Base-by-base conservation (phyloP, 208 protist species). In the Acanthamoeba quina region DNA sequence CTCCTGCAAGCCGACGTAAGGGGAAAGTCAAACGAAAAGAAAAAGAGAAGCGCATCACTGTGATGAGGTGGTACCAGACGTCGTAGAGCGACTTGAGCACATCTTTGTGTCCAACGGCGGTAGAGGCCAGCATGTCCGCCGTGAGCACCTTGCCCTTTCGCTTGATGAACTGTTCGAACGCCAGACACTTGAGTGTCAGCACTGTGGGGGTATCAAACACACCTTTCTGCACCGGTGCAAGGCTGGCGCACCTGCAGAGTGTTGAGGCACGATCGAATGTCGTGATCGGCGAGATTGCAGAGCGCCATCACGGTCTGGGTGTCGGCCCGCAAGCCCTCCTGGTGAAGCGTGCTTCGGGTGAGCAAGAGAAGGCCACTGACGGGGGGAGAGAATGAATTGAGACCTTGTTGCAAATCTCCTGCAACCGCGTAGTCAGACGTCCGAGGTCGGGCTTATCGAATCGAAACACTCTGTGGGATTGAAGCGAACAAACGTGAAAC, bases 251-350 rank as follows among this genome's bases (percentile, higher is more conserved):
- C 88, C 88, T 93, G 90, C 26, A 93, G 47, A 1, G 90, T 93
- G 54, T 93, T 93, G 70, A 93, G 90, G 47, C 90, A 93, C 29
- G 90, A 93, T 10, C 90, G 29, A 24, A 93, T 62, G n/a, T 93
- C 90, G 74, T 82, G 37, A 21, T 93, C 90, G 37, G 90, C 47
- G 26, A 93, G 47, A 11, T 93, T 47, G 54, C 90, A 93, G 5
- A 93, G 74, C n/a, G 90, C 90, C 29, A 64, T 62, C 7, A 93
- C 21, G 7, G 66, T 80, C 52, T 93, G 90, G 17, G 74, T 72
- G 26, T 93, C 90, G 21, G 70, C 54, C 5, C 54, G 52, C 60
- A 93, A n/a, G 26, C 90, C 90, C 54, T 93, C 90, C 70, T 83
- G 74, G 5, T 31, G 4, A 54, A 74, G 66, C 66, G 66, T 1